Percentiles rank a stretch among this genome's conserved stretches.
Evolutionary conservation across 2,329 filamentous ascomycete genomes (phyloP).

Genomic region (Ophiostoma ips): DNA sequence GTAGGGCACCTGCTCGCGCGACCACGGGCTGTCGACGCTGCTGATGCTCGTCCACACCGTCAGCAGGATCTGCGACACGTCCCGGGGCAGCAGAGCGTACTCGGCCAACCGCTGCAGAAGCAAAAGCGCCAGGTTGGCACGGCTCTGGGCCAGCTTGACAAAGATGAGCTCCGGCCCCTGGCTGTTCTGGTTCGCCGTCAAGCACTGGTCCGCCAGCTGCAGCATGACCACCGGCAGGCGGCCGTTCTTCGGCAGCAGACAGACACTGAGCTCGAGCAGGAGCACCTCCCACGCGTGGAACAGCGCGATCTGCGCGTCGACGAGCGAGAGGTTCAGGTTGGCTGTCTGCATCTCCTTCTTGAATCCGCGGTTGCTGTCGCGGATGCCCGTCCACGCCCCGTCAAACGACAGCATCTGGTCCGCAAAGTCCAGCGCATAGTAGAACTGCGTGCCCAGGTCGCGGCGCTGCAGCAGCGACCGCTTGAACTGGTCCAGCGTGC

Average conservation of each 20-base stretch:
- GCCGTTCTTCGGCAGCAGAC: constrained; percentile 32
- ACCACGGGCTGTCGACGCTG: constrained; percentile 39
- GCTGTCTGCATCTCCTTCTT: constrained; percentile 69
- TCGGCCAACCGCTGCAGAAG: constrained; percentile 68
- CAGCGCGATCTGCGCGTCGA: constrained; percentile 79
- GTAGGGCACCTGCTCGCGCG: constrained; percentile 44
- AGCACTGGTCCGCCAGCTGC: constrained; percentile 61
- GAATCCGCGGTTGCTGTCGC: constrained; percentile 44
- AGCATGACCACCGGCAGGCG: constrained; percentile 43
- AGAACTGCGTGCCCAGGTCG: constrained; percentile 62
- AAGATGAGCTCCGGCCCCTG: constrained; percentile 73
- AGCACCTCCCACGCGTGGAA: constrained; percentile 85
- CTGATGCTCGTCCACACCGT: constrained; percentile 39
- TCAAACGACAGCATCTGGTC: constrained; percentile 65
- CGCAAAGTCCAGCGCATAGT: constrained; percentile 68
- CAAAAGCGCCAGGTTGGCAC: constrained; percentile 70
- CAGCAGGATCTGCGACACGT: constrained; percentile 37
- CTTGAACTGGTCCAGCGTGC: constrained; percentile 66
- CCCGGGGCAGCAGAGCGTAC: constrained; percentile 33
- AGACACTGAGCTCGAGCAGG: constrained; percentile 65
- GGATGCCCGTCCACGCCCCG: constrained; percentile 57
- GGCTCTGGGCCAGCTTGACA: constrained; percentile 56
- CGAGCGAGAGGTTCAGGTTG: constrained; percentile 80
- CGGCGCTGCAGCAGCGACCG: constrained; percentile 52
- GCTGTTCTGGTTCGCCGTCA: constrained; percentile 56